phyloP scores from a whole-genome alignment of 306 rosid genomes.

The Casuarina glauca region DNA sequence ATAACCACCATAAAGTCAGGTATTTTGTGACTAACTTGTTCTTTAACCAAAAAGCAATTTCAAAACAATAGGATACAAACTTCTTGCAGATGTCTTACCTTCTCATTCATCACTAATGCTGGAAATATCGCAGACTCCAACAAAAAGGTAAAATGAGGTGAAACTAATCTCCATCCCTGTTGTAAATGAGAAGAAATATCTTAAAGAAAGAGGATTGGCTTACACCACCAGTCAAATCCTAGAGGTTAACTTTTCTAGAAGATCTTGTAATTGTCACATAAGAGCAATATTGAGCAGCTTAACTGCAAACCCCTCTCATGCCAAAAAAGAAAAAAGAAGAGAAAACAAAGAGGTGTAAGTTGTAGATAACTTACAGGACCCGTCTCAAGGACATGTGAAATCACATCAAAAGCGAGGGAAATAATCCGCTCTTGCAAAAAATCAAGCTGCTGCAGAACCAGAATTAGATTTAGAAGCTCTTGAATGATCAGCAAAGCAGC shows the following conservation, averaged over 20 bases:
- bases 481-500: slow-evolving; percentile 22
- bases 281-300: slow-evolving; percentile 17
- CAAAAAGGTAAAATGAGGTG: slow-evolving; percentile 74
- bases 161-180: slow-evolving; percentile 93
- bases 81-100: slow-evolving; percentile 48
- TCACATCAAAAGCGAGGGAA: slow-evolving; percentile 77
- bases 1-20: slow-evolving; percentile 32
- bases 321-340: too few relatives aligned
- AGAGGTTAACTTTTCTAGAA: neutral
- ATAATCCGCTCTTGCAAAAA: slow-evolving; percentile 71
- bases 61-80: neutral
- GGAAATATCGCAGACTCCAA: slow-evolving; percentile 82
- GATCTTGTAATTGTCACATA: neutral
- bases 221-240: slow-evolving; percentile 10
- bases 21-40: slow-evolving; percentile 12
- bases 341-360: neutral
- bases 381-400: slow-evolving; percentile 80
- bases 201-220: slow-evolving; percentile 12
- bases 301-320: too few relatives aligned
- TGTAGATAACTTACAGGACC: slow-evolving; percentile 63
- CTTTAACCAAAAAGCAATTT: slow-evolving; percentile 10
- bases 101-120: slow-evolving; percentile 74
- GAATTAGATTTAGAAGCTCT: slow-evolving; percentile 27
- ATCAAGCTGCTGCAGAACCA: slow-evolving; percentile 62
- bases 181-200: slow-evolving; percentile 27